phyloP scores from a whole-genome alignment of 1,284 basidiomycete species.

The Cryptococcus sp. region DNA sequence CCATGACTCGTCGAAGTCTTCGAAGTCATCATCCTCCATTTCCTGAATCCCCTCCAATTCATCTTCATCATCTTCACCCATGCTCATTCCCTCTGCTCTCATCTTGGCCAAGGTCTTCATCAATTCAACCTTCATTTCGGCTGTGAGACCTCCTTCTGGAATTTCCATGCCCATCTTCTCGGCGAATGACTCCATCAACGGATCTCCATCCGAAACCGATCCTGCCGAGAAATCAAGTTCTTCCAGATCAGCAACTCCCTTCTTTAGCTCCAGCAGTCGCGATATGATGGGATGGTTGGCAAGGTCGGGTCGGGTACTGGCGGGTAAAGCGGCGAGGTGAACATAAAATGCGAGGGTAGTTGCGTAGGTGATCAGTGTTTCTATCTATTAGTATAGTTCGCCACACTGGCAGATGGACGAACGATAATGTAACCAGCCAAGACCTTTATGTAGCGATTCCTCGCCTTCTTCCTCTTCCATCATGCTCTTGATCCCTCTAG shows the following conservation, averaged over 20 bases:
- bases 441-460: constrained; percentile 40
- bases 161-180: constrained; percentile 10
- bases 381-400: constrained; percentile 47
- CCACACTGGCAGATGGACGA: background rate
- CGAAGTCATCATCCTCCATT: constrained; percentile 32
- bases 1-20: constrained; percentile 38
- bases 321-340: constrained; percentile 72
- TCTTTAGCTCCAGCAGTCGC: constrained; percentile 80
- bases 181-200: constrained; percentile 13
- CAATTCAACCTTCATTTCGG: constrained; percentile 19
- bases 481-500: constrained; percentile 39
- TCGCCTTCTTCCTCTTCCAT: constrained; percentile 32
- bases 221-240: constrained; percentile 64
- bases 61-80: constrained; percentile 9
- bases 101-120: constrained; percentile 27
- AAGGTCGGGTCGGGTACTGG: constrained; percentile 58
- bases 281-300: constrained; percentile 71
- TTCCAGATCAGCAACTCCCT: constrained; percentile 75
- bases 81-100: constrained; percentile 9
- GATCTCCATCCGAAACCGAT: constrained; percentile 52
- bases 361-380: constrained; percentile 83
- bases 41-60: constrained; percentile 20
- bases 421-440: constrained; percentile 50
- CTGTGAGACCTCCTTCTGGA: constrained; percentile 21
- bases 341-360: constrained; percentile 91